Percentiles rank a stretch among this genome's conserved stretches.
phyloP scores from a whole-genome alignment of 2,329 filamentous ascomycete genomes.

The Colletotrichum karsti region DNA sequence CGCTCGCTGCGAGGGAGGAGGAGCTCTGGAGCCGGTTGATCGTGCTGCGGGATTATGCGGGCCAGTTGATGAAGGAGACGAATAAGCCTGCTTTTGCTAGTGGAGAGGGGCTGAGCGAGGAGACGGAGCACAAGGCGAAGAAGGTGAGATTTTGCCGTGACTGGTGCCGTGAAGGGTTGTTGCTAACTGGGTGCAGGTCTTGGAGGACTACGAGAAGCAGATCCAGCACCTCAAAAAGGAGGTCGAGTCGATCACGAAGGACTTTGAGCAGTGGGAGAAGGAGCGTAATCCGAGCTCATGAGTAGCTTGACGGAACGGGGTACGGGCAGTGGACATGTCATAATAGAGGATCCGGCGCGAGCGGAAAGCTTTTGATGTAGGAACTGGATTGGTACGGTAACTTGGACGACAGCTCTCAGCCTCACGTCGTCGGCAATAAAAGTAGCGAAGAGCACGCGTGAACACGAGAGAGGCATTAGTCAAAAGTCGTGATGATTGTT shows the following conservation, averaged over 20 bases:
- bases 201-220: slow-evolving; percentile 85
- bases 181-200: slow-evolving; percentile 60
- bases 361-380: background rate
- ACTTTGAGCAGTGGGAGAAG: slow-evolving; percentile 65
- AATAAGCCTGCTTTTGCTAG: slow-evolving; percentile 70
- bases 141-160: slow-evolving; percentile 62
- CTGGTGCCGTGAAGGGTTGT: accelerated
- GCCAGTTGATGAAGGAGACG: slow-evolving; percentile 77
- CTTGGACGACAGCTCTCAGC: no score
- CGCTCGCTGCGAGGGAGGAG: slow-evolving; percentile 78
- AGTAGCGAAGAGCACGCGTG: background rate
- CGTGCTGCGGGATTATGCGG: slow-evolving; percentile 76
- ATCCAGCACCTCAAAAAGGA: slow-evolving; percentile 79
- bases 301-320: background rate
- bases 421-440: background rate
- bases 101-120: slow-evolving; percentile 70
- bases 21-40: slow-evolving; percentile 88
- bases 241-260: slow-evolving; percentile 68
- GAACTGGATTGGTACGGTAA: background rate
- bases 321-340: background rate
- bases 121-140: slow-evolving; percentile 76
- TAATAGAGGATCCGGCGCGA: slow-evolving; percentile 8
- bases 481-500: slow-evolving; percentile 16
- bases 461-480: background rate
- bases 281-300: slow-evolving; percentile 47